phyloP scores from a whole-genome alignment of 345 rosid species.

The Arabidopsis suecica region DNA sequence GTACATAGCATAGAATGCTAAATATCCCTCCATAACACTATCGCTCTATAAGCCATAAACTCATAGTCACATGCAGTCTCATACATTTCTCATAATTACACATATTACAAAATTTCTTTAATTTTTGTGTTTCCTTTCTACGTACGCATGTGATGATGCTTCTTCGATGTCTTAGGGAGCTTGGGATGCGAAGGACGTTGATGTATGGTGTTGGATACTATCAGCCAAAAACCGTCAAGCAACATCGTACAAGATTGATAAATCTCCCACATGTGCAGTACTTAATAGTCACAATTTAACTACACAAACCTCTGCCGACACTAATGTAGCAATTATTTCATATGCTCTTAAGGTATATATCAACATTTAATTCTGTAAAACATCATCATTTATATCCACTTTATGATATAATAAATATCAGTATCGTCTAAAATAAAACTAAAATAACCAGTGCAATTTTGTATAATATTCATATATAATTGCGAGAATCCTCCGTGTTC shows the following conservation, averaged over 20 bases:
- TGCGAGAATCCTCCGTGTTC: neutral
- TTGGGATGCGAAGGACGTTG: constrained; percentile 1
- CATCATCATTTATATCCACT: neutral
- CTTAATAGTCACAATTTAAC: neutral
- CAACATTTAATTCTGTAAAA: neutral
- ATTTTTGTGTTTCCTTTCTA: neutral
- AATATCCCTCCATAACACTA: neutral
- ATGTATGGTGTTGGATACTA: constrained; percentile 29
- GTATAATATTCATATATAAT: neutral
- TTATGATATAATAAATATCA: neutral
- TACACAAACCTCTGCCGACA: constrained; percentile 27
- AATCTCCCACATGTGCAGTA: neutral
- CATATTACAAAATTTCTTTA: neutral
- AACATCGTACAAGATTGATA: constrained; percentile 32
- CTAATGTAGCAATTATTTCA: neutral
- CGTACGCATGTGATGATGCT: constrained; percentile 11
- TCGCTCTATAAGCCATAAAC: neutral
- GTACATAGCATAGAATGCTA: neutral
- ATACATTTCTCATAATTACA: neutral
- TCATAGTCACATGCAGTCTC: neutral
- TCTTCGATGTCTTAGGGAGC: neutral
- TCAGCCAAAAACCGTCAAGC: constrained; percentile 17
- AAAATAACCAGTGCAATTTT: neutral
- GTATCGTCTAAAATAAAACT: neutral
- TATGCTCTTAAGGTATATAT: neutral